Conservation (phyloP, 2,329 filamentous ascomycete genomes). For the Talaromyces sp. region DNA sequence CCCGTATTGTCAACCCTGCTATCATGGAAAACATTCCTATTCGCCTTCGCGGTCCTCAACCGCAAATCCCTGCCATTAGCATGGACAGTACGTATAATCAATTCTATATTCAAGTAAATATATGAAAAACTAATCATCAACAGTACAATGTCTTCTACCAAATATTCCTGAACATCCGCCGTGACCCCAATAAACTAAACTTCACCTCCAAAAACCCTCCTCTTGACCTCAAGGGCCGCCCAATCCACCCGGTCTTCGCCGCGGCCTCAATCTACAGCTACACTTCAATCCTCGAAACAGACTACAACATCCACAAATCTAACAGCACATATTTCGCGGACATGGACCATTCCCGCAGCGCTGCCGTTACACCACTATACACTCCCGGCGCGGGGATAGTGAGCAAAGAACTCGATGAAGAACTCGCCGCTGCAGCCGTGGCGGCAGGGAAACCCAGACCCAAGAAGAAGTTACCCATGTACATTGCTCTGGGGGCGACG, state of each 20-base stretch:
- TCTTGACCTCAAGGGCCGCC: constrained; percentile 30
- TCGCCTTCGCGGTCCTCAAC: constrained; percentile 56
- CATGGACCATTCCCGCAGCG: constrained; percentile 75
- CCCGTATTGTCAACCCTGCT: constrained; percentile 2
- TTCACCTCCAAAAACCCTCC: constrained; percentile 13
- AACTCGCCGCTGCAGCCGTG: constrained; percentile 45
- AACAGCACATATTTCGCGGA: constrained; percentile 85
- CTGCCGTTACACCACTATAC: constrained; percentile 67
- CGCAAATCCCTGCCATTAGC: constrained; percentile 68
- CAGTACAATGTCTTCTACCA: constrained; percentile 34
- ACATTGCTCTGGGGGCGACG: constrained; percentile 66
- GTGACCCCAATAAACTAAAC: constrained; percentile 38
- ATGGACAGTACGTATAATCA: constrained; percentile 61
- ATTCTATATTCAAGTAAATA: neutral
- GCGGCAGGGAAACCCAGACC: constrained; percentile 47
- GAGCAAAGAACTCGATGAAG: constrained; percentile 49
- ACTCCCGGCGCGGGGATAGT: constrained; percentile 53
- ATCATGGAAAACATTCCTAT: constrained; percentile 37
- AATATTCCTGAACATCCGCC: constrained; percentile 51
- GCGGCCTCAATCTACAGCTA: constrained; percentile 63
- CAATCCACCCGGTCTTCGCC: constrained; percentile 63
- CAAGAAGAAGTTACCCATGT: constrained; percentile 47
- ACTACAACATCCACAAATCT: constrained; percentile 80
- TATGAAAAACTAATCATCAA: neutral
- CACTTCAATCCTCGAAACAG: constrained; percentile 69